Evolutionary conservation across 768 basidiomycete species (phyloP).

Genomic region (Clitopilus passeckerianus): DNA sequence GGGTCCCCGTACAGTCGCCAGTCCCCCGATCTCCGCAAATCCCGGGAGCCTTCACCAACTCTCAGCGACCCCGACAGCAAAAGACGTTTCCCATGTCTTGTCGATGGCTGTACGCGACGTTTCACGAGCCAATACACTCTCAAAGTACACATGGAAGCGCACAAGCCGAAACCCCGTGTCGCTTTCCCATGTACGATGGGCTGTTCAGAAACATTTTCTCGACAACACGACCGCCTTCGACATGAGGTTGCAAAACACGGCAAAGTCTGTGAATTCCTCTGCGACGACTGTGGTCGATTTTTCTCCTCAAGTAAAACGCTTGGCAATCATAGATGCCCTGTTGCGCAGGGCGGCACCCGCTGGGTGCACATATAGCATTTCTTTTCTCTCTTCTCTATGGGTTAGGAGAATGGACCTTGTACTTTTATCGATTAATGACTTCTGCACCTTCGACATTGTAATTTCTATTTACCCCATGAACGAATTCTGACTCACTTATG

Average conservation of each 20-base stretch:
- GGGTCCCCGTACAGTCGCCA: conserved; percentile 6
- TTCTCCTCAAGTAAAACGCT: conserved; percentile 50
- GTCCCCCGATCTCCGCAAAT: conserved; percentile 10
- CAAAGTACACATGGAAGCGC: conserved; percentile 51
- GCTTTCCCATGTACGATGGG: conserved; percentile 50
- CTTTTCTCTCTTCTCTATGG: background rate
- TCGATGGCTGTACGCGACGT: conserved; percentile 40
- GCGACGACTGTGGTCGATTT: conserved; percentile 46
- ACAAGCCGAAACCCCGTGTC: conserved; percentile 45
- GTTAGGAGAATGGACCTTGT: background rate
- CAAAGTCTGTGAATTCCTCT: conserved; percentile 49
- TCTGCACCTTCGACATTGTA: background rate
- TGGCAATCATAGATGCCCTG: conserved; percentile 52
- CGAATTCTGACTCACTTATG: background rate
- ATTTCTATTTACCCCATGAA: background rate
- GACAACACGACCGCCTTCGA: conserved; percentile 52
- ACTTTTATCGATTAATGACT: background rate
- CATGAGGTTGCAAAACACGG: conserved; percentile 58
- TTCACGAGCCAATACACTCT: conserved; percentile 53
- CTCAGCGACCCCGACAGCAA: conserved; percentile 28
- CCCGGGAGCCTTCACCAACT: conserved; percentile 27
- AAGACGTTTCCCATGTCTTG: conserved; percentile 43
- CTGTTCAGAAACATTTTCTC: conserved; percentile 48
- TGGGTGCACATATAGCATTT: conserved; percentile 33
- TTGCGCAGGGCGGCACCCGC: conserved; percentile 42